Conservation (phyloP, 208 protist species). For the Wallacemonas rigidus region DNA sequence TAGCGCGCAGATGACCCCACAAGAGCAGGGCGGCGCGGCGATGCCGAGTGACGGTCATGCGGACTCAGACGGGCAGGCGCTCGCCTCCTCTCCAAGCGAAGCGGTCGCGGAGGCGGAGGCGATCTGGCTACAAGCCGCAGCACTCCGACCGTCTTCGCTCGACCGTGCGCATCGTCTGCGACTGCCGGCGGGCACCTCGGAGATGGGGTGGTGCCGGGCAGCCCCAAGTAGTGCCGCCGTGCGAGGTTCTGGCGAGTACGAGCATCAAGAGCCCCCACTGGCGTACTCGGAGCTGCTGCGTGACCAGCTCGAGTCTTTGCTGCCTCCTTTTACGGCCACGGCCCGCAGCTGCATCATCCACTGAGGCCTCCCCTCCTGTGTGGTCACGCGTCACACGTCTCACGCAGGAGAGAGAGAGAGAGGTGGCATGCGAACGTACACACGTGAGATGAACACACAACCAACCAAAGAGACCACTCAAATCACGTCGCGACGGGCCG, state of each 20-base stretch:
- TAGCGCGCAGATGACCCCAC: not conserved
- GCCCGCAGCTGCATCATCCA: conserved; percentile 62
- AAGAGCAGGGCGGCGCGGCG: not conserved
- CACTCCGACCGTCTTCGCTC: conserved; percentile 2
- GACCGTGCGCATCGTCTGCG: not conserved
- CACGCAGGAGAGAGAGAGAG: not conserved
- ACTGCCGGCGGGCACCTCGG: conserved; percentile 24
- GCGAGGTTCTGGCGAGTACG: not conserved
- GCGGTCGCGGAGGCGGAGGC: conserved; percentile 9
- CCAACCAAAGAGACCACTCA: not conserved
- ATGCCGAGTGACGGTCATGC: not conserved
- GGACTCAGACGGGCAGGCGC: not conserved
- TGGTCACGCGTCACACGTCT: not conserved
- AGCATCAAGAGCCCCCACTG: conserved; percentile 42
- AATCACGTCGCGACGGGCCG: too few relatives aligned
- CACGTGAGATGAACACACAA: not conserved
- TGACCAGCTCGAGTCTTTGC: conserved; percentile 48
- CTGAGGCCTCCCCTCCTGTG: not conserved
- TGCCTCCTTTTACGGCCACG: conserved; percentile 70
- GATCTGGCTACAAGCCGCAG: conserved; percentile 12
- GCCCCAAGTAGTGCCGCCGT: conserved; percentile 26
- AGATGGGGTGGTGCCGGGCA: conserved; percentile 43
- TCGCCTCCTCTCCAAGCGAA: not conserved
- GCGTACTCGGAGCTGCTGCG: conserved; percentile 63
- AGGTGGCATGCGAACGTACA: not conserved